Base-by-base conservation (phyloP, 805 yeast species). In the Saccharomycopsis lassenensis region DNA sequence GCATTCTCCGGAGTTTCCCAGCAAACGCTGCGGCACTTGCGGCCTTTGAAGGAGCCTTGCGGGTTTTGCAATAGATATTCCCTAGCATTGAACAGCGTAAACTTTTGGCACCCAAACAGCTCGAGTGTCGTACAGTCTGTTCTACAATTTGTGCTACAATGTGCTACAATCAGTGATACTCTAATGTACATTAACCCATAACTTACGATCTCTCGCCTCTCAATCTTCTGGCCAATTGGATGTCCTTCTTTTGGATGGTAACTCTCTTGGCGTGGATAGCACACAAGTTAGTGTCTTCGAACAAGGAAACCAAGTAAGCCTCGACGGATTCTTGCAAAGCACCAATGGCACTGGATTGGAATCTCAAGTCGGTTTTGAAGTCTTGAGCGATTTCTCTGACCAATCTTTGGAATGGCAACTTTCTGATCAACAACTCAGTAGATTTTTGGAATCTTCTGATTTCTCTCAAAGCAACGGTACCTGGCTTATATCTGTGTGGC, bases 211-310 rank as follows among this genome's bases (percentile, higher is more conserved):
- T 79, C 71, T 82, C 94, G 63, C 96, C 97, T 69, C 96, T 79
- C 62, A 89, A 77, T 72, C 97, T 82, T 71, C 96, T 82, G 52
- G 97, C 98, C 59, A 89, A 74, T 61, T 87, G 95, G 62, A 89
- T 84, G 65, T 89, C 98, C 71, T 87, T 87, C 84, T 86, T 87
- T 74, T 85, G 95, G 58, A 89, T 85, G 48, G 98, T 89, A 52
- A 89, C 97, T 69, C 98, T 81, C 78, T 91, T 89, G 56, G 97
- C 98, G 67, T 89, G 98, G 52, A 86, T 84, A 48, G 97, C 96
- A 70, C 96, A 91, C 70, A 89, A 74, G 72, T 87, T 89, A 50
- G 97, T 91, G 65, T 91, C 97, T 71, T 89, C 97, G 52, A 89
- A 91, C 57, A 89, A 67, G 44, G 95, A 84, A 38, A 89, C 95